Evolutionary conservation across 176 grass and related monocot species (phyloP).

Genomic region (Aegilops speltoides): DNA sequence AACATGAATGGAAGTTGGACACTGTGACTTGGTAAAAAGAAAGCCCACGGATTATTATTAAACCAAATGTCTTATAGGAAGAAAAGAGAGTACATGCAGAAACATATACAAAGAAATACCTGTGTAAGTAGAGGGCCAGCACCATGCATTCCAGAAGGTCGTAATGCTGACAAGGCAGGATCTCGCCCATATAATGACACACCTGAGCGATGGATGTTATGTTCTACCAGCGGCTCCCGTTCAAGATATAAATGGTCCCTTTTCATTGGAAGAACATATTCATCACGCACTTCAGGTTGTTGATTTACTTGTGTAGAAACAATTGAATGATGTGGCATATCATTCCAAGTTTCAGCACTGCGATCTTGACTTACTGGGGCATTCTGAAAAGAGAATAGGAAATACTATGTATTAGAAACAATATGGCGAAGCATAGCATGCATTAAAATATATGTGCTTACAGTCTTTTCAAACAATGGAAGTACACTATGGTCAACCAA

Average conservation of each 20-base stretch:
- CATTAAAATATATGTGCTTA: constrained; percentile 46
- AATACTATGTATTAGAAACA: background rate
- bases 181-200: constrained; percentile 87
- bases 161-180: constrained; percentile 70
- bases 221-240: constrained; percentile 57
- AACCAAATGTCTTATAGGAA: constrained; percentile 1
- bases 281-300: constrained; percentile 50
- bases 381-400: constrained; percentile 39
- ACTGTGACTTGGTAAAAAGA: background rate
- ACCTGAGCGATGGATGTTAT: constrained; percentile 60
- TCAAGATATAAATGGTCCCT: constrained; percentile 68
- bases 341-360: constrained; percentile 46
- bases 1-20: background rate
- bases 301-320: constrained; percentile 50
- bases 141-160: constrained; percentile 60
- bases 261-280: constrained; percentile 65
- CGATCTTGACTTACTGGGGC: constrained; percentile 48
- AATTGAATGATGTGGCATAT: constrained; percentile 49
- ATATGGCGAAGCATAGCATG: constrained; percentile 8
- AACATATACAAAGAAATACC: constrained; percentile 35
- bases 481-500: constrained; percentile 96
- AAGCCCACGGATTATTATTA: background rate
- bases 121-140: constrained; percentile 73
- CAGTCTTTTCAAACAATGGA: constrained; percentile 92
- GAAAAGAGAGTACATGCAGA: constrained; percentile 4